A percentile compares a stretch with the other conserved stretches of the same genome.
Evolutionary conservation across 1,139 yeast species (phyloP).

Genomic region (Spencermartinsiella ligniputridi): DNA sequence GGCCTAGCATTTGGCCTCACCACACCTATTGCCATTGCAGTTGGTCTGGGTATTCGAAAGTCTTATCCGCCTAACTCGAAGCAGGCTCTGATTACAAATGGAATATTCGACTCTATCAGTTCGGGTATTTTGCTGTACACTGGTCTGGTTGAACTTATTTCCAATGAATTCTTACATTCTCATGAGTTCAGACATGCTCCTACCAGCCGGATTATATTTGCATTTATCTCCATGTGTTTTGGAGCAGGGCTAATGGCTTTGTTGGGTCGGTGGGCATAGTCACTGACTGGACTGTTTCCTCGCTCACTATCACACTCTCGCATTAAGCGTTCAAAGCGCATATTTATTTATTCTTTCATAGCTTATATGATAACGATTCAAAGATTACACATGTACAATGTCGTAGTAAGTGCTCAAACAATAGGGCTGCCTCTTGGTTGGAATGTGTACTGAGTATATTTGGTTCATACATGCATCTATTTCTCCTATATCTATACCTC

Average conservation of each 20-base stretch:
- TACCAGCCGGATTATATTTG: constrained; percentile 37
- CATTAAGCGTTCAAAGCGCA: no score
- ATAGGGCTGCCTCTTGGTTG: no score
- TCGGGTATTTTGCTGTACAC: constrained; percentile 84
- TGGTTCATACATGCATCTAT: no score
- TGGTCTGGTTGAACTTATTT: constrained; percentile 82
- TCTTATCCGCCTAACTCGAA: constrained; percentile 56
- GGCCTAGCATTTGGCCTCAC: constrained; percentile 62
- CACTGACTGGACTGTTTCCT: no score
- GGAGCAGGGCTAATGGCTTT: constrained; percentile 87
- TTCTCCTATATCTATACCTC: no score
- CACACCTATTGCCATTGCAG: constrained; percentile 80
- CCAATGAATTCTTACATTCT: constrained; percentile 72
- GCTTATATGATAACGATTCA: no score
- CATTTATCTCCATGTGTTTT: constrained; percentile 42
- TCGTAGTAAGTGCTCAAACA: no score
- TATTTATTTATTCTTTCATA: no score
- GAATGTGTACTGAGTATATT: no score
- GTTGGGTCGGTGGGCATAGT: constrained; percentile 84
- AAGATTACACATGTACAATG: no score
- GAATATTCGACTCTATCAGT: constrained; percentile 76
- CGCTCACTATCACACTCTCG: no score
- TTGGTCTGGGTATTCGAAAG: constrained; percentile 78
- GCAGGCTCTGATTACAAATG: constrained; percentile 64
- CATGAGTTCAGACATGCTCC: constrained; percentile 27